phyloP scores from a whole-genome alignment of 2,329 filamentous ascomycete genomes.

The Cladosporium sp. region DNA sequence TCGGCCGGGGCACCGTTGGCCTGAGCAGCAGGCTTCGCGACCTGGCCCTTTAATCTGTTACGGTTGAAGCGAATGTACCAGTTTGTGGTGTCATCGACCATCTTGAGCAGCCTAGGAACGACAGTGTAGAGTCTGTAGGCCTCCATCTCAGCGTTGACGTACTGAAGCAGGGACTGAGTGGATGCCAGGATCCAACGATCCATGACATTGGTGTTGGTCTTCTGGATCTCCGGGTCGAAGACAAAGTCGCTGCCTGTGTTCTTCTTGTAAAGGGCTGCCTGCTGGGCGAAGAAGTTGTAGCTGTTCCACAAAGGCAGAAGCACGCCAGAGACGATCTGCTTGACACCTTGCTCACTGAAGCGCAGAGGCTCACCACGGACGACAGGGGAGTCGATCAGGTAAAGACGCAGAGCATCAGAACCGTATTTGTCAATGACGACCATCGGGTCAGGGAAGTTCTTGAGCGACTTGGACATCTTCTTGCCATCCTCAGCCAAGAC shows the following conservation, averaged over 20 bases:
- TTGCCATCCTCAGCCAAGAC: slow-evolving; percentile 92
- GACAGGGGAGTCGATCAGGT: slow-evolving; percentile 93
- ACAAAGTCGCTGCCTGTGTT: slow-evolving; percentile 69
- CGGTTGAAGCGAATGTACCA: slow-evolving; percentile 98
- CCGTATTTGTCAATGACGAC: slow-evolving; percentile 84
- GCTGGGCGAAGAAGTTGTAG: slow-evolving; percentile 92
- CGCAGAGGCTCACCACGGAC: slow-evolving; percentile 84
- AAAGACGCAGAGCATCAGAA: slow-evolving; percentile 87
- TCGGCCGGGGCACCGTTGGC: slow-evolving; percentile 20
- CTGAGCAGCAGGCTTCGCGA: slow-evolving; percentile 17
- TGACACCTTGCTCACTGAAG: slow-evolving; percentile 89
- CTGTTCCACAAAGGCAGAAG: slow-evolving; percentile 91
- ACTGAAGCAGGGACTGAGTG: slow-evolving; percentile 84
- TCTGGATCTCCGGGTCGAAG: slow-evolving; percentile 71
- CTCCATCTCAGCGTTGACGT: slow-evolving; percentile 89
- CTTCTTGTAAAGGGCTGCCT: slow-evolving; percentile 83
- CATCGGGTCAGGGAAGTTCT: slow-evolving; percentile 89
- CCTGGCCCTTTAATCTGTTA: slow-evolving; percentile 72
- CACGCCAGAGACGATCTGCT: slow-evolving; percentile 90
- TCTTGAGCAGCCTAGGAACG: slow-evolving; percentile 63
- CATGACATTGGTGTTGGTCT: slow-evolving; percentile 84
- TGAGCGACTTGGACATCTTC: slow-evolving; percentile 96
- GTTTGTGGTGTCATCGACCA: slow-evolving; percentile 96
- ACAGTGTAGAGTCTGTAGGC: slow-evolving; percentile 74
- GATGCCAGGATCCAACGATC: slow-evolving; percentile 92